Evolutionary conservation across 345 rosid species (phyloP).

Genomic region (Geranium brycei): DNA sequence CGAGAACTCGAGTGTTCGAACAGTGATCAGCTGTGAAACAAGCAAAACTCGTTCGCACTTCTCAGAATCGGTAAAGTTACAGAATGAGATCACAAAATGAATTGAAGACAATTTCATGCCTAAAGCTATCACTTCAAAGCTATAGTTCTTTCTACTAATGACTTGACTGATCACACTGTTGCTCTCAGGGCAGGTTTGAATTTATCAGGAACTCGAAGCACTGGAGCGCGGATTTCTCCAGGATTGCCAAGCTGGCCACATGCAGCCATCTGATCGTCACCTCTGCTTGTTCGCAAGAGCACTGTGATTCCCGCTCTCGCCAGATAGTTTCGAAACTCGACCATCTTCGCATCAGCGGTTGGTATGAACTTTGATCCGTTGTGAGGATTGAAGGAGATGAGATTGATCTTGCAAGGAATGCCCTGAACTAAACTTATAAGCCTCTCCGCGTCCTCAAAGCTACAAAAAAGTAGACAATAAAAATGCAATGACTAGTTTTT

Average conservation of each 20-base stretch:
- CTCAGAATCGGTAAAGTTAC: no score
- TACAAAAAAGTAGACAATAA: constrained; percentile 19
- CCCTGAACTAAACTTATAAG: constrained; percentile 66
- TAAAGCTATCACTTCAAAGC: no score
- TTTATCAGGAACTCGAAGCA: constrained; percentile 63
- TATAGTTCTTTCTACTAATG: no score
- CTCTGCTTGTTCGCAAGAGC: constrained; percentile 61
- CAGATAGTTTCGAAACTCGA: constrained; percentile 61
- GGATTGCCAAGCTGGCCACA: constrained; percentile 92
- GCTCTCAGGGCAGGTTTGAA: constrained; percentile 45
- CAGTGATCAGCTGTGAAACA: no score
- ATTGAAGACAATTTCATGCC: no score
- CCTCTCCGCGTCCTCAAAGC: constrained; percentile 82
- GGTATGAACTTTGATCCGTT: constrained; percentile 66
- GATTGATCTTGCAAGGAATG: constrained; percentile 93
- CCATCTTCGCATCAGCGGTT: constrained; percentile 59
- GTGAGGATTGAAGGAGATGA: constrained; percentile 79
- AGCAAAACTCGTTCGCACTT: no score
- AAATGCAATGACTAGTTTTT: no score
- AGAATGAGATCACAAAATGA: no score
- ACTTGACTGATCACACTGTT: background rate
- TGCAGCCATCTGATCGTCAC: constrained; percentile 96
- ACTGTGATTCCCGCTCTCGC: constrained; percentile 59
- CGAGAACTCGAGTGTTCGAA: no score
- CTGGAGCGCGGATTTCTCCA: constrained; percentile 50